Evolutionary conservation across 2,329 filamentous ascomycete genomes (phyloP).

Genomic region (Venturia aucupariae): DNA sequence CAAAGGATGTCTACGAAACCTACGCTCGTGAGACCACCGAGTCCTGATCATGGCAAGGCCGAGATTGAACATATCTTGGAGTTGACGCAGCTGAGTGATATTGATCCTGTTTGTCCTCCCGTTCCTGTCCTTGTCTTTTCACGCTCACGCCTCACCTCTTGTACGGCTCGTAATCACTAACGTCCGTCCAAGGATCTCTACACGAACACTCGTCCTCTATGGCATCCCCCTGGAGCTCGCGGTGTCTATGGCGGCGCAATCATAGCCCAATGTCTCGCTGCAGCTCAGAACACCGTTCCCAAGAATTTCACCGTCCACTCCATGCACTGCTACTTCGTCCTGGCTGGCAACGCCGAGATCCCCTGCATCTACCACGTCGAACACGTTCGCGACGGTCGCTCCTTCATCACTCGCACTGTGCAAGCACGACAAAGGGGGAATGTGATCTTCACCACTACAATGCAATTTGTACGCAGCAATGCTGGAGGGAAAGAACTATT

Average conservation of each 20-base stretch:
- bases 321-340: conserved; percentile 98
- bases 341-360: conserved; percentile 74
- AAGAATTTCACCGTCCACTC: conserved; percentile 76
- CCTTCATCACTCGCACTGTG: conserved; percentile 88
- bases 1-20: conserved; percentile 17
- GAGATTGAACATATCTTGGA: conserved; percentile 86
- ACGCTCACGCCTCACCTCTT: not conserved
- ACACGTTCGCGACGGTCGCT: conserved; percentile 79
- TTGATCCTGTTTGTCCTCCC: conserved; percentile 55
- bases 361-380: conserved; percentile 95
- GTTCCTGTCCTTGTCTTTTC: not conserved
- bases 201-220: conserved; percentile 84
- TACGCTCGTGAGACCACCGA: conserved; percentile 68
- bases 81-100: conserved; percentile 66
- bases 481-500: conserved; percentile 49
- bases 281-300: conserved; percentile 81
- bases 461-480: conserved; percentile 70
- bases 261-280: conserved; percentile 82
- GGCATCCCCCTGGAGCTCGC: conserved; percentile 84
- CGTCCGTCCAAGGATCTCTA: conserved; percentile 63
- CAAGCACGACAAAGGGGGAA: conserved; percentile 82
- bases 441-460: conserved; percentile 91
- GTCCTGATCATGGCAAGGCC: conserved; percentile 61
- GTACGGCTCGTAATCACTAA: not conserved
- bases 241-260: conserved; percentile 91